These are phyloP conservation scores for Cryphonectria japonica DNA, from an alignment of 2,329 filamentous ascomycete species.

Conservation along the genomic window DNA sequence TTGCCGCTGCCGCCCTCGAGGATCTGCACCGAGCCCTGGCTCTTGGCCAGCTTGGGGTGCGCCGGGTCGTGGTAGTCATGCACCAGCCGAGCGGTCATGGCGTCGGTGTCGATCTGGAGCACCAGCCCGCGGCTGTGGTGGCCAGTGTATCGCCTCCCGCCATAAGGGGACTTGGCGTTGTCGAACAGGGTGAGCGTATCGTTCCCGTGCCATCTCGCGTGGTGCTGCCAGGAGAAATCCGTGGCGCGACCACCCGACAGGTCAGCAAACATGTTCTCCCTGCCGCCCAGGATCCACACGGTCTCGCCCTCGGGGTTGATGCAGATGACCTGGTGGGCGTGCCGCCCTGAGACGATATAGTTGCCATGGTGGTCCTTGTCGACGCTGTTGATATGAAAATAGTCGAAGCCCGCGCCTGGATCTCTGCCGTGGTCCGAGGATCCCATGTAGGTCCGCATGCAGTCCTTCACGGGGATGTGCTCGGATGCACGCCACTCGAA, in stretches of 20 bases:
- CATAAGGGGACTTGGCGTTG: conserved; percentile 42
- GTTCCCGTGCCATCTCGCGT: conserved; percentile 39
- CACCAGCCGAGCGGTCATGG: conserved; percentile 38
- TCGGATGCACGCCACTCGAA: conserved; percentile 44
- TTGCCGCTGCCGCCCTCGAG: conserved; percentile 14
- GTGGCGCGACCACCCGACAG: conserved; percentile 40
- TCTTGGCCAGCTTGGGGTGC: conserved; percentile 16
- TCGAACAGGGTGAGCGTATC: conserved; percentile 45
- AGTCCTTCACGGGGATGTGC: conserved; percentile 37
- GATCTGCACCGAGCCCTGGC: conserved; percentile 26
- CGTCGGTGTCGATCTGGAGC: conserved; percentile 36
- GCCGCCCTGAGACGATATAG: conserved; percentile 43
- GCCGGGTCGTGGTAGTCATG: conserved; percentile 38
- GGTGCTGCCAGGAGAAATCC: conserved; percentile 45
- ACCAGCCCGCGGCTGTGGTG: conserved; percentile 39
- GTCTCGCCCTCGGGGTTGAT: conserved; percentile 38
- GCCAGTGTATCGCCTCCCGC: conserved; percentile 32
- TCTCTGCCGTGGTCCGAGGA: conserved; percentile 36
- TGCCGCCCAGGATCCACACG: conserved; percentile 44
- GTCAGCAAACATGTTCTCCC: conserved; percentile 41
- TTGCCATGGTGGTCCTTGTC: conserved; percentile 41
- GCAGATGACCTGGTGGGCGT: conserved; percentile 38
- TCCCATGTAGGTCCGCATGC: conserved; percentile 35
- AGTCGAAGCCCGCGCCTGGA: conserved; percentile 40
- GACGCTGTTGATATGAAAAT: conserved; percentile 45